Evolutionary conservation across 2,329 filamentous ascomycete genomes (phyloP).

Genomic region (Talaromyces sp.): DNA sequence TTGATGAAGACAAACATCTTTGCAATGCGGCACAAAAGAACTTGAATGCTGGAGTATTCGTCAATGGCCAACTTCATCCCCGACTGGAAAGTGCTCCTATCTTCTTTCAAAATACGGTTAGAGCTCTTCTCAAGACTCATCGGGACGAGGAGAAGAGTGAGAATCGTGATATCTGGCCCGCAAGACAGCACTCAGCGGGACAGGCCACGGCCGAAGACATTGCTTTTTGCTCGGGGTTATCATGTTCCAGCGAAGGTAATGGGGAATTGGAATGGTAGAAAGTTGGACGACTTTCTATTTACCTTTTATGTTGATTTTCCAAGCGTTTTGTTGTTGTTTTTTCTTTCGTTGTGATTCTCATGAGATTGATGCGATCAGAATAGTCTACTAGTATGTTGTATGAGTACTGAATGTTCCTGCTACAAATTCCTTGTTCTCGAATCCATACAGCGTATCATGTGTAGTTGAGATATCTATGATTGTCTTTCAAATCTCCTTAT

Average conservation of each 20-base stretch:
- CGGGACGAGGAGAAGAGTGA: constrained; percentile 48
- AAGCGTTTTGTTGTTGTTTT: too few species aligned
- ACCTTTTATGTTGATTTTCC: neutral
- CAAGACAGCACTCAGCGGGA: constrained; percentile 34
- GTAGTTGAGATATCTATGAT: neutral
- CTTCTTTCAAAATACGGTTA: constrained; percentile 58
- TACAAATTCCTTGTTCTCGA: too few species aligned
- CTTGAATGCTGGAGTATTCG: constrained; percentile 62
- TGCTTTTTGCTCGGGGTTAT: constrained; percentile 30
- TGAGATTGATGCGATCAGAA: too few species aligned
- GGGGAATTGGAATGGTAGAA: constrained; percentile 19
- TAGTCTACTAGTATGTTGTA: too few species aligned
- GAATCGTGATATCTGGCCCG: constrained; percentile 57
- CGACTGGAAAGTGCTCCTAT: constrained; percentile 61
- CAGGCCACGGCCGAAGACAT: constrained; percentile 31
- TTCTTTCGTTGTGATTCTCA: too few species aligned
- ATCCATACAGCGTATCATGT: neutral
- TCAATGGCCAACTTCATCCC: constrained; percentile 66
- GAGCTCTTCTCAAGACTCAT: constrained; percentile 52
- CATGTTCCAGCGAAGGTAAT: constrained; percentile 11
- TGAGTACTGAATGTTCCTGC: neutral
- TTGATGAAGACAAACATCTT: constrained; percentile 66
- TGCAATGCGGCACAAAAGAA: constrained; percentile 63
- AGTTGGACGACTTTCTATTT: neutral
- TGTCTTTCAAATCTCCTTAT: neutral